A percentile compares a stretch with the other conserved stretches of the same genome.
phyloP scores from a whole-genome alignment of 2,329 filamentous ascomycete species.

The Ophiocordyceps sinensis region DNA sequence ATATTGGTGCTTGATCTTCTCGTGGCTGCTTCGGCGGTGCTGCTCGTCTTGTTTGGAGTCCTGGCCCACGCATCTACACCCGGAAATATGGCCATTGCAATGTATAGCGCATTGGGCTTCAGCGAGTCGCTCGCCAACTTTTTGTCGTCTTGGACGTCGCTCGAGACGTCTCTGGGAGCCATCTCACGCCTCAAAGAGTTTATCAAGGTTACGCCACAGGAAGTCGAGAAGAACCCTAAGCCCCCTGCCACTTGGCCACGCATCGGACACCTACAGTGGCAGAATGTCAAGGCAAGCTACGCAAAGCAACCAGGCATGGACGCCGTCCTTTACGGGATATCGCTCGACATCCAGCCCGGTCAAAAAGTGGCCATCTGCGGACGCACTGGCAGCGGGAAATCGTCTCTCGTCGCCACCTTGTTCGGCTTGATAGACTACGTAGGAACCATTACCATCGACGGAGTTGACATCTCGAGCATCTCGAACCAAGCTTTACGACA shows the following conservation, averaged over 20 bases:
- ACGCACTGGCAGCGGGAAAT: constrained; percentile 24
- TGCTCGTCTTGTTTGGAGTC: constrained; percentile 22
- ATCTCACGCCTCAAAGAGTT: constrained; percentile 13
- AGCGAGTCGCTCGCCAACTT: constrained; percentile 9
- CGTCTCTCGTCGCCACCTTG: constrained; percentile 20
- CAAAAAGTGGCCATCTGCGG: constrained; percentile 19
- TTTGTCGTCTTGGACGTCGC: constrained; percentile 14
- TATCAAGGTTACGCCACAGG: constrained; percentile 6
- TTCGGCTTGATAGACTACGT: constrained; percentile 22
- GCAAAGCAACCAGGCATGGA: not conserved
- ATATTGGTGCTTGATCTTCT: constrained; percentile 31
- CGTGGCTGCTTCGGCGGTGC: constrained; percentile 7
- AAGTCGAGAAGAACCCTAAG: constrained; percentile 8
- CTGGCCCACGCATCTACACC: constrained; percentile 5
- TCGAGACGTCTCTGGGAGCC: constrained; percentile 16
- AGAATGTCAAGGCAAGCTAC: constrained; percentile 14
- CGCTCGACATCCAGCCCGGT: constrained; percentile 12
- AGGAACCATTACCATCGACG: constrained; percentile 24
- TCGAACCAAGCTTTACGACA: constrained; percentile 24
- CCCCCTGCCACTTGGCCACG: constrained; percentile 12
- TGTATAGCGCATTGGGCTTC: constrained; percentile 14
- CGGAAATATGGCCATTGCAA: constrained; percentile 8
- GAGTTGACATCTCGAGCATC: constrained; percentile 19
- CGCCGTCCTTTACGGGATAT: constrained; percentile 9
- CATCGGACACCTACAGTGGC: constrained; percentile 11